Percentiles rank a stretch among this genome's conserved stretches.
These are phyloP conservation scores for Penicillium coffeae DNA, from an alignment of 495 filamentous ascomycete genomes.

Conservation along the genomic window DNA sequence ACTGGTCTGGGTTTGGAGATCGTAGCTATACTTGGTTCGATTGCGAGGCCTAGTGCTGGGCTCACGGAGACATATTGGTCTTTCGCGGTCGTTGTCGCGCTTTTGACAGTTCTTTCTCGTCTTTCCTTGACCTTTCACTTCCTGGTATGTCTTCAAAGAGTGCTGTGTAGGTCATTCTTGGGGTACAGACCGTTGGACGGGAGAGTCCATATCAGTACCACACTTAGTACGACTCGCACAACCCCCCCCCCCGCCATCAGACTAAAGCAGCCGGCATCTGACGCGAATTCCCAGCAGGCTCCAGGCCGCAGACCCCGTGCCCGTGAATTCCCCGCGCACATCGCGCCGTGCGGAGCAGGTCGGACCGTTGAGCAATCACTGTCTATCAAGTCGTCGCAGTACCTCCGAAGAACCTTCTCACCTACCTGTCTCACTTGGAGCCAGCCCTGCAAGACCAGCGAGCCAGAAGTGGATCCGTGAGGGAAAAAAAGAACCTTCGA, in stretches of 20 bases:
- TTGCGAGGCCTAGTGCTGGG: too few relatives aligned
- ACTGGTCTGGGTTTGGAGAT: not conserved
- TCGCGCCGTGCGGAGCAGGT: slow-evolving; percentile 21
- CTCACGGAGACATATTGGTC: too few relatives aligned
- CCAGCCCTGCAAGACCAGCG: too few relatives aligned
- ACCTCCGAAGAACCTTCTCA: too few relatives aligned
- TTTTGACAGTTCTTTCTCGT: too few relatives aligned
- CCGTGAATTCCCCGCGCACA: slow-evolving; percentile 8
- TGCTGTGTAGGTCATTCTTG: not conserved
- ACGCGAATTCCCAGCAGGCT: slow-evolving; percentile 3
- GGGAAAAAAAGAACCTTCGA: not conserved
- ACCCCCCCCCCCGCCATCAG: not conserved
- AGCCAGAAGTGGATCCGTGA: slow-evolving; percentile 1
- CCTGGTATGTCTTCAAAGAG: too few relatives aligned
- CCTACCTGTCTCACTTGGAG: too few relatives aligned
- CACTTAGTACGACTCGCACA: not conserved
- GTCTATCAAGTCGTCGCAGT: not conserved
- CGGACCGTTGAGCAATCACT: slow-evolving; percentile 13
- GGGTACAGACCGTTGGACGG: not conserved
- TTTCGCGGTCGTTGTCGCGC: too few relatives aligned
- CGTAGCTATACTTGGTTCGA: too few relatives aligned
- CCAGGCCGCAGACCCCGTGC: not conserved
- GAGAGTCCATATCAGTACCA: not conserved
- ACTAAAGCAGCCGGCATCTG: slow-evolving; percentile 1
- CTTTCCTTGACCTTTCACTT: too few relatives aligned